Evolutionary conservation across 768 basidiomycete species (phyloP), one percentile per base, ranked within the genome.

Genomic region (Chiua virens): DNA sequence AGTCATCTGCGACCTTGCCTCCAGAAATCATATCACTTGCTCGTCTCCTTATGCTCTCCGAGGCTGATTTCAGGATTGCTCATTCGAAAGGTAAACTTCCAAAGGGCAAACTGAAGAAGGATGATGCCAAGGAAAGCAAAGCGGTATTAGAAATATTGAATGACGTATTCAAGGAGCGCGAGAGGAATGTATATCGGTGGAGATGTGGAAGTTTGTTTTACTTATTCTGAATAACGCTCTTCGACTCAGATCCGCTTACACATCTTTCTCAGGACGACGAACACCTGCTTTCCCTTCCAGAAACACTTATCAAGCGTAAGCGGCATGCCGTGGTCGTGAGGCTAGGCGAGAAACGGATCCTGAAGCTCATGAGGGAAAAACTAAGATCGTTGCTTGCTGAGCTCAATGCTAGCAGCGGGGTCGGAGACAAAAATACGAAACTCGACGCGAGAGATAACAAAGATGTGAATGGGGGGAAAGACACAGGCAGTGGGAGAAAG

Each of bases 271-370:
- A 83, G 73, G 81, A 84, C 38, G 83, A 88, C 46, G 74, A 76
- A 49, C 48, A 52, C 11, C 67, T 83, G 5, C 67, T 77, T 18
- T 55, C 53, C 14, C 42, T 49, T 15, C 21, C 36, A 8, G 49
- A 50, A 8, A 50, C 48, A n/a, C 62, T 80, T 2, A 49, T 75
- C 5, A 50, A 71, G 46, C 81, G 83, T 57, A 78, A 75, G 59
- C 74, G 73, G 52, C 74, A 84, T 51, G 92, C 92, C 1, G 63
- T 86, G 8, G 70, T 88, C 41, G 89, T 93, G 13, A 78, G 92
- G 32, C 64, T 90, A 10, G 89, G 89, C 5, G 92, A 95, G 72
- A 92, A 92, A 70, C 71, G 78, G 21, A 83, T 93, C 13, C 60
- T 94, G 47, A 62, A 59, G 3, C 58, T 55, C 1, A 53, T 68